Percentiles rank a stretch among this genome's conserved stretches.
Evolutionary conservation across 371 early-diverging fungal genomes (phyloP).

Genomic region (Catenaria anguillulae): DNA sequence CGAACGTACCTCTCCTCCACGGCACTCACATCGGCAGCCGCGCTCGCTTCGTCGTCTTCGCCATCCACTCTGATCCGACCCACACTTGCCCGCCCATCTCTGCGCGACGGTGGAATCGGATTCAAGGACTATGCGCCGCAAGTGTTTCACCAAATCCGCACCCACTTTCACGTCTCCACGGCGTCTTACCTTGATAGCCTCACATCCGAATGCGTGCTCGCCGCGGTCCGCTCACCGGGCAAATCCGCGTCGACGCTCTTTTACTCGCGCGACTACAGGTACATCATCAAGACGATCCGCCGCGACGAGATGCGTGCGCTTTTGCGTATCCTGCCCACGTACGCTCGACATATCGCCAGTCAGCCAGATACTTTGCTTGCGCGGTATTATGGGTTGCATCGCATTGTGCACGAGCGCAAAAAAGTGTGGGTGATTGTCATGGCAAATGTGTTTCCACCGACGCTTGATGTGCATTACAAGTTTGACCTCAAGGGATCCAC

Average conservation of each 20-base stretch:
- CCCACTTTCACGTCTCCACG: conserved; percentile 70
- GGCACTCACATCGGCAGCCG: too few species aligned
- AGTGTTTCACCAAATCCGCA: conserved; percentile 78
- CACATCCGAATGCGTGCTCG: conserved; percentile 86
- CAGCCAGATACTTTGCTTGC: conserved; percentile 55
- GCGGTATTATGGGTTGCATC: conserved; percentile 85
- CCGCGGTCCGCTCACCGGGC: conserved; percentile 83
- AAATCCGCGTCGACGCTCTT: conserved; percentile 93
- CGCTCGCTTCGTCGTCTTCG: background rate
- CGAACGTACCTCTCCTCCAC: background rate
- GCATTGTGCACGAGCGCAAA: conserved; percentile 35
- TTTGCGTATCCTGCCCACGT: conserved; percentile 62
- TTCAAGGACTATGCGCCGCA: conserved; percentile 96
- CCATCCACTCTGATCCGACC: too few species aligned
- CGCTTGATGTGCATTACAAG: conserved; percentile 84
- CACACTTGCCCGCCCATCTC: background rate
- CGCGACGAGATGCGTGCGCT: conserved; percentile 83
- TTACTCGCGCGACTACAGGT: conserved; percentile 88
- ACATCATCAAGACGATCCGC: conserved; percentile 94
- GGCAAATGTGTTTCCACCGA: conserved; percentile 92
- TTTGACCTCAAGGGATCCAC: conserved; percentile 89
- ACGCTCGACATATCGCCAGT: conserved; percentile 16
- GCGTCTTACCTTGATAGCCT: conserved; percentile 88
- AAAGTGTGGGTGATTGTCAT: conserved; percentile 90
- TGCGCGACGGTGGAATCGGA: conserved; percentile 41